Conservation (phyloP, 2,329 filamentous ascomycete genomes). For the Nemania sp. region DNA sequence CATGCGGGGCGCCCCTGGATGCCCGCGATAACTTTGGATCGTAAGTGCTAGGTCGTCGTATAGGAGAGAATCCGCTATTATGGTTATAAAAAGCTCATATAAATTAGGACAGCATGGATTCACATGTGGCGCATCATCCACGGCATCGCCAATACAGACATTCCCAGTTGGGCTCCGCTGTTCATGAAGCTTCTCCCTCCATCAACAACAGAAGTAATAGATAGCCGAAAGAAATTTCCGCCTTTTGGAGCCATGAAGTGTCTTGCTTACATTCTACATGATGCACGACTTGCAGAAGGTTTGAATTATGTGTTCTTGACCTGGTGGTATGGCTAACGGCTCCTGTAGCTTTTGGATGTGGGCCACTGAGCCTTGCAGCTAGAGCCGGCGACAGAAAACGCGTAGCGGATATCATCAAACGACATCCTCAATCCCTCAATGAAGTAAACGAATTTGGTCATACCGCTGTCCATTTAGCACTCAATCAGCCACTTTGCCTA, state of each 20-base stretch:
- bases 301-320: not conserved
- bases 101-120: not conserved
- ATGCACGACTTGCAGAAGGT: constrained; percentile 12
- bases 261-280: not conserved
- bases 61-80: not conserved
- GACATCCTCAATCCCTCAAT: not conserved
- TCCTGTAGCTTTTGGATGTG: constrained; percentile 6
- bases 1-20: not conserved
- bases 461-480: not conserved
- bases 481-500: not conserved
- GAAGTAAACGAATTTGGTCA: not conserved
- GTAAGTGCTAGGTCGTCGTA: not conserved
- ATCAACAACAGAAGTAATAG: too few species aligned
- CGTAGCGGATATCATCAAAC: not conserved
- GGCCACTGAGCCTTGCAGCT: constrained; percentile 9
- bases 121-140: not conserved
- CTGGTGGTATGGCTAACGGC: not conserved
- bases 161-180: too few species aligned
- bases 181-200: not conserved
- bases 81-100: not conserved
- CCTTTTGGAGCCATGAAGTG: not conserved
- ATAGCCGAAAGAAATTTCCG: too few species aligned
- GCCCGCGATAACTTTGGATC: not conserved
- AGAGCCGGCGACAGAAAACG: constrained; percentile 1
- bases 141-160: too few species aligned